These are phyloP conservation scores for Phaeoacremonium minimum DNA, from an alignment of 2,329 filamentous ascomycete species.

Conservation along the genomic window DNA sequence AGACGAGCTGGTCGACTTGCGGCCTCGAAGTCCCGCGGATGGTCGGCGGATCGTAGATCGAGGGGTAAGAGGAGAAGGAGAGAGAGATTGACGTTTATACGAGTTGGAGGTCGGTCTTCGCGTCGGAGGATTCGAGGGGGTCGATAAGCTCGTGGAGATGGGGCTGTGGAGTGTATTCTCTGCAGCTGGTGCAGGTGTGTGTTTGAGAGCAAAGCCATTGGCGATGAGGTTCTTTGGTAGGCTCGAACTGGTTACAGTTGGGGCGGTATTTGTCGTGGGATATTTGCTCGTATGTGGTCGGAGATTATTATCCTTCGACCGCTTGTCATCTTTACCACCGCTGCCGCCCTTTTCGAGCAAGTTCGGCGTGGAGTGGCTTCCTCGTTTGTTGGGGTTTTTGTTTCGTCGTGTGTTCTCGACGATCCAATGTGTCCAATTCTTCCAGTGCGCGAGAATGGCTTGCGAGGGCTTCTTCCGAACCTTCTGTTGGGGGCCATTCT, in stretches of 20 bases:
- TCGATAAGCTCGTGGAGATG: constrained; percentile 21
- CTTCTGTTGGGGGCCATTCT: constrained; percentile 32
- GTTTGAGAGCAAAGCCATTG: constrained; percentile 41
- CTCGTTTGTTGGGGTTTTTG: constrained; percentile 41
- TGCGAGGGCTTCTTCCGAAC: constrained; percentile 54
- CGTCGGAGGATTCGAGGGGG: constrained; percentile 16
- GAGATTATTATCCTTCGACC: constrained; percentile 48
- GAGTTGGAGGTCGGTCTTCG: constrained; percentile 29
- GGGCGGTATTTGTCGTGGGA: constrained; percentile 31
- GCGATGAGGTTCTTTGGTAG: constrained; percentile 47
- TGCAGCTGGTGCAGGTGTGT: constrained; percentile 12
- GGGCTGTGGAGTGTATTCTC: constrained; percentile 20
- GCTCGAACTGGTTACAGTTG: constrained; percentile 30
- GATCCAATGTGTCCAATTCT: constrained; percentile 61
- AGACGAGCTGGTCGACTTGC: constrained; percentile 94
- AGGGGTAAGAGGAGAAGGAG: constrained; percentile 83
- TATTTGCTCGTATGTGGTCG: constrained; percentile 59
- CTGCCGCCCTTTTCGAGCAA: constrained; percentile 45
- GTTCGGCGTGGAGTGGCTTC: constrained; percentile 57
- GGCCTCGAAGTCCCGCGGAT: constrained; percentile 77
- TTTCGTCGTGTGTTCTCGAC: constrained; percentile 52
- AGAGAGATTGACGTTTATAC: constrained; percentile 76
- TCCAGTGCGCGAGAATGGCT: constrained; percentile 56
- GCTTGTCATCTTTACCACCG: constrained; percentile 30
- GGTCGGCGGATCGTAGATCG: constrained; percentile 80